phyloP scores from a whole-genome alignment of 164 flowering plant genomes.

The Paratinospora sagittata region DNA sequence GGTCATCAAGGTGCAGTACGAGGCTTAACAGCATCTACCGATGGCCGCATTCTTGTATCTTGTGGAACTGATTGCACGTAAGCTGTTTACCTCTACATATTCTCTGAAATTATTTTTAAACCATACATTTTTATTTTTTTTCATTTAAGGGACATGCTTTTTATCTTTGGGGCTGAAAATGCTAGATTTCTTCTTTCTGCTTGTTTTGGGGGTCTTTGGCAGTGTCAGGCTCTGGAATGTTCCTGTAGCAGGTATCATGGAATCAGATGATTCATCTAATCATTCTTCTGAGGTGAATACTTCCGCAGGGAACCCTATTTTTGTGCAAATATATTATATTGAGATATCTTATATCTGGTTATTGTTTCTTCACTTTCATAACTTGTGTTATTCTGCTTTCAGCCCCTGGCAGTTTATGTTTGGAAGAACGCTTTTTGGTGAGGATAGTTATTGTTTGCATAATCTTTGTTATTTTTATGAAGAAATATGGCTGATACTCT shows the following conservation, averaged over 20 bases:
- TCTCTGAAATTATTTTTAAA: neutral
- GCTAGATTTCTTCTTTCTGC: conserved; percentile 2
- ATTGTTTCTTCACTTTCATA: neutral
- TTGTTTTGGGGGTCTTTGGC: conserved; percentile 14
- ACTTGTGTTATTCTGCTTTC: conserved; percentile 17
- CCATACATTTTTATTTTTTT: neutral
- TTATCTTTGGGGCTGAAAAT: neutral
- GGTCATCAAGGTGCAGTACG: conserved; percentile 89
- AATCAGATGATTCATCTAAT: conserved; percentile 32
- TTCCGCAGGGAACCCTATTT: neutral
- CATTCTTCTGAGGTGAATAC: conserved; percentile 43
- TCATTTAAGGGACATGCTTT: neutral
- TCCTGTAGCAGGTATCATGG: conserved; percentile 44
- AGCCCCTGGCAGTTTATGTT: conserved; percentile 68
- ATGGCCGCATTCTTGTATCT: conserved; percentile 79
- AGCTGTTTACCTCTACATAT: conserved; percentile 1
- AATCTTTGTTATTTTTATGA: neutral
- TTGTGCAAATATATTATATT: too few species aligned
- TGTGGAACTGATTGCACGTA: conserved; percentile 96
- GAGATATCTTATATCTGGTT: too few species aligned
- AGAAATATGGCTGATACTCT: neutral
- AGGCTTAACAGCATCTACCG: conserved; percentile 88
- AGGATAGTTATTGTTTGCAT: neutral
- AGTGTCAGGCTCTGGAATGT: conserved; percentile 94
- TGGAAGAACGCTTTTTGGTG: conserved; percentile 52